Percentiles rank a stretch among this genome's conserved stretches.
phyloP scores from a whole-genome alignment of 2,329 filamentous ascomycete genomes.

The Botrytis medusae region DNA sequence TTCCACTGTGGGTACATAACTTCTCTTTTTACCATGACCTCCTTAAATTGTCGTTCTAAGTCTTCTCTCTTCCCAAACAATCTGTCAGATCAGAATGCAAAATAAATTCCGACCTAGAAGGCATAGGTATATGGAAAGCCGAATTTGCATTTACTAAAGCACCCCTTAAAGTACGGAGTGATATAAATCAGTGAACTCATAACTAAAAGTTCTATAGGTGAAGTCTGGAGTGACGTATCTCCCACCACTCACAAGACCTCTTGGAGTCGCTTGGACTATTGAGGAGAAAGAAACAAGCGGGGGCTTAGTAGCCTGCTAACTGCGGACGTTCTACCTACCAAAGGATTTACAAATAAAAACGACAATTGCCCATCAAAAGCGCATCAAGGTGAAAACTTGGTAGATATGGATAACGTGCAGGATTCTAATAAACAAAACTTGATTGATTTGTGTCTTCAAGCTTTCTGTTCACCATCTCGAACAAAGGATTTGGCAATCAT shows the following conservation, averaged over 20 bases:
- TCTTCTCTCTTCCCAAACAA: not conserved
- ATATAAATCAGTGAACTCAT: not conserved
- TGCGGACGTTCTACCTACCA: not conserved
- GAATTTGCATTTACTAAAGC: not conserved
- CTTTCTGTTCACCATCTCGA: not conserved
- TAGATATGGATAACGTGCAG: not conserved
- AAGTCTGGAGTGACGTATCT: not conserved
- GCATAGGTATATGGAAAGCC: not conserved
- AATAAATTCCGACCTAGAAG: not conserved
- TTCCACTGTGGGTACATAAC: not conserved
- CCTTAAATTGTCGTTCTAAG: not conserved
- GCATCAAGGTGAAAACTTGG: rapidly evolving
- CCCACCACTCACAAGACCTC: not conserved
- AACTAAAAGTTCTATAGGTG: not conserved
- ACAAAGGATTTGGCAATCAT: not conserved
- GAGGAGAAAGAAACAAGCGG: not conserved
- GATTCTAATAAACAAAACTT: not conserved
- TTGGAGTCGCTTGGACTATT: not conserved
- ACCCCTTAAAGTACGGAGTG: not conserved
- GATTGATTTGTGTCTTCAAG: not conserved
- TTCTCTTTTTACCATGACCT: not conserved
- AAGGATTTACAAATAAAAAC: not conserved
- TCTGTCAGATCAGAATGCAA: not conserved
- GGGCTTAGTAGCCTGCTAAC: not conserved
- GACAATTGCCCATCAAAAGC: not conserved